Base-by-base conservation (phyloP, 2,329 filamentous ascomycete genomes). In the Colletotrichum spinosum region DNA sequence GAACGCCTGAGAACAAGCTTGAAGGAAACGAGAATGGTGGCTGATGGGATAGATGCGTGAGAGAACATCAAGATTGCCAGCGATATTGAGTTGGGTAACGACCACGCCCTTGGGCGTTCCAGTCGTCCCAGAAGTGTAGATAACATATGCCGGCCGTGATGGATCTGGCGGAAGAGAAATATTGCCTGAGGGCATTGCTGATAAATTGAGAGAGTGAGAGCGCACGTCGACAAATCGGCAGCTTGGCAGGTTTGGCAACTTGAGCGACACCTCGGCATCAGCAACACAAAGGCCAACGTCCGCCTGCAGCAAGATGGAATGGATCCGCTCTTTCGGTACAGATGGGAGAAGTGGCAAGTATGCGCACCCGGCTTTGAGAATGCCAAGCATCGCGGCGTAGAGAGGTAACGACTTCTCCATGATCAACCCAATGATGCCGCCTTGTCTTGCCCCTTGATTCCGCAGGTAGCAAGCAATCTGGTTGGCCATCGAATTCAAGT, bases 111-210 rank as follows among this genome's bases (percentile, higher is more conserved):
- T 97, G 0, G 92, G 93, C 1, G 81, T 82, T 0, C 92, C 93
- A 1, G 93, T 97, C 44, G 90, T 95, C 4, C 94, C 94, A 33
- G 92, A 94, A 0, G 92, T 97, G 74, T 92, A 97, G 1, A 97
- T 89, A 15, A 92, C 87, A 73, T 97, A 97, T 7, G 92, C 90
- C 2, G 92, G 73, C 12, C 88, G 79, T 1, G 83, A 80, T 0
- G 80, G 78, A 51, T 84, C 74, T 4, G 80, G 75, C 0, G 71
- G 52, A 1, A 80, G 74, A 2, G 73, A 62, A 2, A 81, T 69
- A 48, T 87, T 84, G 0, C 73, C 55, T 1, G 68, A 60, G 2
- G 77, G 67, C 49, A 80, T 77, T 1, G 60, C 38, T 7, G 67
- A 41, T 49, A 82, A 61, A 0, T 69, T 37, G 1, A 67, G 52